These are phyloP conservation scores for Capsella bursapastoris DNA, from an alignment of 345 rosid species.

Conservation along the genomic window DNA sequence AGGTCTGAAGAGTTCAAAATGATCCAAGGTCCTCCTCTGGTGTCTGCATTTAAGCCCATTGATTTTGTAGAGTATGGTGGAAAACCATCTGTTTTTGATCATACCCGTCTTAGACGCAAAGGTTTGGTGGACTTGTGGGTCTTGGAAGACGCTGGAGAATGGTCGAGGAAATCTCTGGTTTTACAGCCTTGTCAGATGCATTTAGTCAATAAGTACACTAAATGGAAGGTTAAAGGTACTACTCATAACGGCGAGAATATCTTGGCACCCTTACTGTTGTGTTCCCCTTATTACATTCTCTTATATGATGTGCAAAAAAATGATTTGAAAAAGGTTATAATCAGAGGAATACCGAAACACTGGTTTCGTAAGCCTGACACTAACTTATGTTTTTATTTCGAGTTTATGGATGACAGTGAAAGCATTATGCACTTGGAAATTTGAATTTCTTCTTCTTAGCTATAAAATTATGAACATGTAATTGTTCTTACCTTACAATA, in stretches of 20 bases:
- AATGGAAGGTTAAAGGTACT: neutral
- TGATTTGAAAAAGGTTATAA: no score
- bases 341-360: no score
- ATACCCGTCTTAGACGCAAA: neutral
- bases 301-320: no score
- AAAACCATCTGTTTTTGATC: neutral
- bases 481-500: no score
- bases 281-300: no score
- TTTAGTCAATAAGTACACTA: neutral
- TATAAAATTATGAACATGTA: no score
- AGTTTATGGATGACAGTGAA: no score
- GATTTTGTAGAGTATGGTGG: constrained; percentile 14
- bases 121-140: constrained; percentile 10
- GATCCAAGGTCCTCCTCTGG: neutral
- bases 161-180: constrained; percentile 6
- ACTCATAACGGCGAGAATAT: neutral
- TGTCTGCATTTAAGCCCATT: neutral
- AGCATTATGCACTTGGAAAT: no score
- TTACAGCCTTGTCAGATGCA: constrained; percentile 13
- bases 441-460: no score
- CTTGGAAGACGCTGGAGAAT: constrained; percentile 3
- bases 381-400: no score
- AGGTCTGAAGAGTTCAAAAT: neutral
- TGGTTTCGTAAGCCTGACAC: no score
- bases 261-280: neutral